These are phyloP conservation scores for Phytophthora rubi DNA, from an alignment of 352 stramenopile species.

Conservation along the genomic window DNA sequence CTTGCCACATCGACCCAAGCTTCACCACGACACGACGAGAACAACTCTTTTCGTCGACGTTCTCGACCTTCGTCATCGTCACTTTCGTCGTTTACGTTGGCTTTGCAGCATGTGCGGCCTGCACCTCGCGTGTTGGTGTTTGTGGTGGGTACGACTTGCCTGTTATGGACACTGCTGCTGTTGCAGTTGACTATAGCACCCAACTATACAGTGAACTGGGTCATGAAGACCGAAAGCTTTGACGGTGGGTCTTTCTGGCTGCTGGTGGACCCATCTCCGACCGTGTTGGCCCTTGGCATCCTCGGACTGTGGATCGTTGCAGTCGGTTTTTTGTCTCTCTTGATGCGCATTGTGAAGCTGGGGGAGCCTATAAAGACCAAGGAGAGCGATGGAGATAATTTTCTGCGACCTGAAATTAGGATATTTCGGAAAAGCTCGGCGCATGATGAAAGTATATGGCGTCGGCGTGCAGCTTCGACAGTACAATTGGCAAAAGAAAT, in stretches of 20 bases:
- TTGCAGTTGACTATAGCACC: slow-evolving; percentile 23
- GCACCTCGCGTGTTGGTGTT: slow-evolving; percentile 2
- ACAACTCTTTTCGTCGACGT: background rate
- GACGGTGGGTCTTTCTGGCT: slow-evolving; percentile 37
- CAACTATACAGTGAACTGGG: slow-evolving; percentile 22
- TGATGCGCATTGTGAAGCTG: slow-evolving; percentile 3
- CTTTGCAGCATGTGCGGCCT: background rate
- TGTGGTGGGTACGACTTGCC: slow-evolving; percentile 7
- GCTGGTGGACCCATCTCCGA: slow-evolving; percentile 12
- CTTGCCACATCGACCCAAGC: background rate
- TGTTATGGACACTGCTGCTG: slow-evolving; percentile 29
- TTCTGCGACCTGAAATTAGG: background rate
- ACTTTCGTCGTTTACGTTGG: background rate
- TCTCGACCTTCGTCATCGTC: background rate
- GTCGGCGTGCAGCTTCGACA: background rate
- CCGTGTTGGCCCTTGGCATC: slow-evolving; percentile 7
- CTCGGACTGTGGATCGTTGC: slow-evolving; percentile 12
- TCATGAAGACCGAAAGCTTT: slow-evolving; percentile 33
- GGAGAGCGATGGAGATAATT: background rate
- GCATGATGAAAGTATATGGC: background rate
- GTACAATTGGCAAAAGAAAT: background rate
- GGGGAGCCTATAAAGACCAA: background rate
- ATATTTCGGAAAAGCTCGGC: background rate
- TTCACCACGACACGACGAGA: background rate
- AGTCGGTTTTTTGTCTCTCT: slow-evolving; percentile 3